phyloP scores from a whole-genome alignment of 176 grass and related monocot genomes.

The Lolium rigidum region DNA sequence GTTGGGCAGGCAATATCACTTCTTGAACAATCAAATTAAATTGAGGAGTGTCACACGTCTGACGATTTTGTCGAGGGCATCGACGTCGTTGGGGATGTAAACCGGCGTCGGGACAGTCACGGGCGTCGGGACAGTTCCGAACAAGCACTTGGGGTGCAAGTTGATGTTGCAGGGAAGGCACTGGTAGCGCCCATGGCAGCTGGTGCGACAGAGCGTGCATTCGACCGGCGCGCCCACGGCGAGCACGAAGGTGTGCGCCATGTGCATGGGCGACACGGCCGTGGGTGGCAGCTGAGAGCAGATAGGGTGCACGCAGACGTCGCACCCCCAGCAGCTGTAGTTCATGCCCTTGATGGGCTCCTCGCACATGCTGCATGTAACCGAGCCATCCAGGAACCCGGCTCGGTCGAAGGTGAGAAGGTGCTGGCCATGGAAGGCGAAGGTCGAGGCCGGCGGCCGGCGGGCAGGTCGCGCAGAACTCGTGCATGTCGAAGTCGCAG shows the following conservation, averaged over 20 bases:
- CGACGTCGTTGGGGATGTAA: too few relatives aligned
- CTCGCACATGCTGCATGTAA: not conserved
- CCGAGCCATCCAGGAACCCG: too few relatives aligned
- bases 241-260: conserved; percentile 6
- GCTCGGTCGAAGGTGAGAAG: not conserved
- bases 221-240: not conserved
- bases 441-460: not conserved
- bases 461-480: conserved; percentile 3
- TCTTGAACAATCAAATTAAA: too few relatives aligned
- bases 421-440: conserved; percentile 23
- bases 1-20: too few relatives aligned
- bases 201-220: too few relatives aligned
- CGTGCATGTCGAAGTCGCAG: conserved; percentile 35
- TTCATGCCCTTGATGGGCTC: not conserved
- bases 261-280: conserved; percentile 10
- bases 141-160: too few relatives aligned
- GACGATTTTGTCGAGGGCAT: too few relatives aligned
- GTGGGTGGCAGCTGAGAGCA: conserved; percentile 14
- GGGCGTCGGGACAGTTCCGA: too few relatives aligned
- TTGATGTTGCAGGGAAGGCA: too few relatives aligned
- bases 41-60: too few relatives aligned
- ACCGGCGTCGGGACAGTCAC: too few relatives aligned
- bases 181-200: too few relatives aligned
- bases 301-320: conserved; percentile 20
- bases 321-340: conserved; percentile 15